These are phyloP conservation scores for Psilocybe cyanescens DNA, from an alignment of 768 basidiomycete species.

Conservation along the genomic window DNA sequence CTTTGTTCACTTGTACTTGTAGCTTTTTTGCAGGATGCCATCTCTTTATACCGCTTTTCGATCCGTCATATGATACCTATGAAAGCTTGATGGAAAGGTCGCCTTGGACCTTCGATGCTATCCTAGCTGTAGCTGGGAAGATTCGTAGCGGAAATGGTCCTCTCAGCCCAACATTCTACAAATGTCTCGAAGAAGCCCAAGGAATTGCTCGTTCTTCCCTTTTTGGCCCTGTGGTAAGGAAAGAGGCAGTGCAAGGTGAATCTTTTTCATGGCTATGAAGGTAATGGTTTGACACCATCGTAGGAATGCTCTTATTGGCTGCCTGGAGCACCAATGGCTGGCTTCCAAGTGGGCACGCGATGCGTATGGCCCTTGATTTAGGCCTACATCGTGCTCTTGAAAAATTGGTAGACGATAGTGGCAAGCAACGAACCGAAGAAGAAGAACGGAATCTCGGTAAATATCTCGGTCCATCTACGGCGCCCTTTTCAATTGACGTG, in stretches of 20 bases:
- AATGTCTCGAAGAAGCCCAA: conserved; percentile 92
- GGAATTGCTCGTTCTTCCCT: conserved; percentile 93
- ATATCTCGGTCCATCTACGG: conserved; percentile 20
- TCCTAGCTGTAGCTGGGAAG: conserved; percentile 90
- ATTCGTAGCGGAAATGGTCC: conserved; percentile 91
- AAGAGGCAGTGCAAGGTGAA: conserved; percentile 92
- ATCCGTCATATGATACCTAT: conserved; percentile 91
- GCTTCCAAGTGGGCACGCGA: conserved; percentile 94
- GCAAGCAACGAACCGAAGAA: conserved; percentile 73
- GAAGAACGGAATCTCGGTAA: conserved; percentile 87
- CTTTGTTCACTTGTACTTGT: conserved; percentile 41
- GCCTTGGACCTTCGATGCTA: conserved; percentile 95
- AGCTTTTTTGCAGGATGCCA: conserved; percentile 97
- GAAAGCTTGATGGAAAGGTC: conserved; percentile 90
- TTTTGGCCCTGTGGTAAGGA: conserved; percentile 91
- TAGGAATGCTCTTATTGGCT: conserved; percentile 89
- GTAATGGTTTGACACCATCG: conserved; percentile 19
- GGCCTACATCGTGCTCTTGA: conserved; percentile 92
- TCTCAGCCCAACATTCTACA: conserved; percentile 84
- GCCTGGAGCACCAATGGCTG: conserved; percentile 96
- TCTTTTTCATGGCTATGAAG: conserved; percentile 20
- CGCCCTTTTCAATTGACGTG: conserved; percentile 13
- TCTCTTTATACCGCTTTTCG: conserved; percentile 95
- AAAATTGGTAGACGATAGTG: conserved; percentile 79
- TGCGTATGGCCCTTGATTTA: conserved; percentile 95